phyloP scores from a whole-genome alignment of 176 grass and related monocot genomes.

The Aegilops tauschii region DNA sequence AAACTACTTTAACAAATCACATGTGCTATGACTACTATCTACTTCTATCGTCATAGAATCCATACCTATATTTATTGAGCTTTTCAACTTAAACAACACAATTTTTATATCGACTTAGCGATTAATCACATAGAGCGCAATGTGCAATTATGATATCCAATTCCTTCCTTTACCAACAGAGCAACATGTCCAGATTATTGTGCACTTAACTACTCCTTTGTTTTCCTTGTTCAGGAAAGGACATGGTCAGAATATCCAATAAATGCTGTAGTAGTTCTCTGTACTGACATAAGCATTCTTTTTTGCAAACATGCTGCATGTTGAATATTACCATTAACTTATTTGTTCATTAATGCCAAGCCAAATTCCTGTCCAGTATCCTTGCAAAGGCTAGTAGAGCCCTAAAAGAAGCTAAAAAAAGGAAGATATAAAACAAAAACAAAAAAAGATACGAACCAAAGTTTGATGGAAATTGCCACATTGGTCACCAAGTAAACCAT shows the following conservation, averaged over 20 bases:
- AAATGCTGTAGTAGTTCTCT: background rate
- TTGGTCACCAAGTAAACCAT: conserved; percentile 54
- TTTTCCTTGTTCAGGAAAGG: background rate
- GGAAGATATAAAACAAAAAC: background rate
- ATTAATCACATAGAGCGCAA: background rate
- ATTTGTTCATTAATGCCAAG: background rate
- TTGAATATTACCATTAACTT: background rate
- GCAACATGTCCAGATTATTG: background rate
- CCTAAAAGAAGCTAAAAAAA: conserved; percentile 1
- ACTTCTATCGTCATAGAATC: background rate
- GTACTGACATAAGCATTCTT: background rate
- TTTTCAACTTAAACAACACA: background rate
- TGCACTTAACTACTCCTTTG: background rate
- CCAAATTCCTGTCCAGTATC: conserved; percentile 7
- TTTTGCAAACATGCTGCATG: conserved; percentile 5
- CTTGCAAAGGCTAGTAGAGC: conserved; percentile 12
- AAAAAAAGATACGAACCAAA: conserved; percentile 40
- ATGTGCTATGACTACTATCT: background rate
- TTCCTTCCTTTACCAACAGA: background rate
- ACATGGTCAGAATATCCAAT: background rate
- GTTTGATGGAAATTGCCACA: conserved; percentile 68
- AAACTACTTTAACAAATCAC: conserved; percentile 3
- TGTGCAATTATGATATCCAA: background rate
- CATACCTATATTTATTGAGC: background rate
- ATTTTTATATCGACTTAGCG: background rate